These are phyloP conservation scores for Leishmania amazonensis DNA, from an alignment of 208 protist genomes.

Conservation along the genomic window DNA sequence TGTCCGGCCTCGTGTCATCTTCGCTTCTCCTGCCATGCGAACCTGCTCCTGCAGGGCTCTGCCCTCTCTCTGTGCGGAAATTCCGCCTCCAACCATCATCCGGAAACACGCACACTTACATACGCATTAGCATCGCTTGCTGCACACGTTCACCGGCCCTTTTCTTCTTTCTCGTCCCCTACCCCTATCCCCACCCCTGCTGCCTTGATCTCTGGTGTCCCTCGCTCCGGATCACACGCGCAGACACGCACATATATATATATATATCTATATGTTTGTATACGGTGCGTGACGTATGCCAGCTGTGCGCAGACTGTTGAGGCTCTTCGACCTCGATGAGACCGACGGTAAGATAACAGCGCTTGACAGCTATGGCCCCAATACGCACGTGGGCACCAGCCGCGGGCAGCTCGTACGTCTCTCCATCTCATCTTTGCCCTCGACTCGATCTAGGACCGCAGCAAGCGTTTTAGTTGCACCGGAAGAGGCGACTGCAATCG, in stretches of 20 bases:
- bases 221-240: background rate
- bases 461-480: background rate
- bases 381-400: slow-evolving; percentile 71
- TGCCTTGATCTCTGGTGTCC: background rate
- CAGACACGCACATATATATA: background rate
- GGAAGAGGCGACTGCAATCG: background rate
- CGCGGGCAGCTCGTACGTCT: slow-evolving; percentile 61
- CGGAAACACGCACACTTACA: background rate
- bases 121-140: background rate
- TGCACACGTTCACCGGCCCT: background rate
- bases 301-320: slow-evolving; percentile 51
- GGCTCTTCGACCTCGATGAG: slow-evolving; percentile 56
- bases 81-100: background rate
- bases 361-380: slow-evolving; percentile 57
- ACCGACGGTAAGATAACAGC: slow-evolving; percentile 64
- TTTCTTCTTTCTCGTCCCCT: background rate
- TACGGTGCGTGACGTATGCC: slow-evolving; percentile 36
- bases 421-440: background rate
- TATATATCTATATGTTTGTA: background rate
- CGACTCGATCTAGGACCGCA: background rate
- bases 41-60: background rate
- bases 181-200: background rate
- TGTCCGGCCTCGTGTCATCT: background rate
- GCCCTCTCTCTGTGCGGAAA: background rate
- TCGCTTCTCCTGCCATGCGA: background rate